Evolutionary conservation across 2,329 filamentous ascomycete species (phyloP).

Genomic region (Monosporascus cannonballus): DNA sequence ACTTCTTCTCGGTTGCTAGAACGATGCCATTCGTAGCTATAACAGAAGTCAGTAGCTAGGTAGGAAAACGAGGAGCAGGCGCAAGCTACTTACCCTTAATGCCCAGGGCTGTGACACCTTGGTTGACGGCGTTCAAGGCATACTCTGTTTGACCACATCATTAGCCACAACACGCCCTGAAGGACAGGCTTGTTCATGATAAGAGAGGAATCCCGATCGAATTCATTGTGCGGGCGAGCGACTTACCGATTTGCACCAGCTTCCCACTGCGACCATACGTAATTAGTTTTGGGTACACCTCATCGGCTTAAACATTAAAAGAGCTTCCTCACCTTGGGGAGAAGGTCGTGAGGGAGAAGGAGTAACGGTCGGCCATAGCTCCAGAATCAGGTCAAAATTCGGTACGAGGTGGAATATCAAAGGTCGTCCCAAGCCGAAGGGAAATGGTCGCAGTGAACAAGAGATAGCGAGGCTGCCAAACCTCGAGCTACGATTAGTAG

Average conservation of each 20-base stretch:
- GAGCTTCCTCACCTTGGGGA: conserved; percentile 77
- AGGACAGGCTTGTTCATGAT: too few species aligned
- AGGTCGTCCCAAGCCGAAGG: background rate
- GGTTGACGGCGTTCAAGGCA: conserved; percentile 97
- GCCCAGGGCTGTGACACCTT: conserved; percentile 94
- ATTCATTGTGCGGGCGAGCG: background rate
- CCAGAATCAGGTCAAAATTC: conserved; percentile 8
- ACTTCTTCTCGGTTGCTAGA: conserved; percentile 98
- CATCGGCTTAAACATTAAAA: conserved; percentile 29
- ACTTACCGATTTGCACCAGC: conserved; percentile 91
- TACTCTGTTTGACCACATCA: conserved; percentile 63
- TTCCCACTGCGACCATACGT: conserved; percentile 65
- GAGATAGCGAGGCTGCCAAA: conserved; percentile 14
- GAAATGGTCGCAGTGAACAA: conserved; percentile 3
- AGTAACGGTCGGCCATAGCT: conserved; percentile 95
- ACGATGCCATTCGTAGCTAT: conserved; percentile 97
- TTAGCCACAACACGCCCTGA: conserved; percentile 3
- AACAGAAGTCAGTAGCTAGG: conserved; percentile 7
- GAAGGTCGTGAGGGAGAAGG: conserved; percentile 98
- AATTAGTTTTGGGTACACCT: background rate
- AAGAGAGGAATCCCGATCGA: too few species aligned
- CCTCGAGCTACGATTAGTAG: conserved; percentile 5
- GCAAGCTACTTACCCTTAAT: conserved; percentile 72
- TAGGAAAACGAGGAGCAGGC: background rate
- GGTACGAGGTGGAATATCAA: background rate